These are phyloP conservation scores for Ceriops decandra DNA, from an alignment of 345 rosid genomes.

Conservation along the genomic window DNA sequence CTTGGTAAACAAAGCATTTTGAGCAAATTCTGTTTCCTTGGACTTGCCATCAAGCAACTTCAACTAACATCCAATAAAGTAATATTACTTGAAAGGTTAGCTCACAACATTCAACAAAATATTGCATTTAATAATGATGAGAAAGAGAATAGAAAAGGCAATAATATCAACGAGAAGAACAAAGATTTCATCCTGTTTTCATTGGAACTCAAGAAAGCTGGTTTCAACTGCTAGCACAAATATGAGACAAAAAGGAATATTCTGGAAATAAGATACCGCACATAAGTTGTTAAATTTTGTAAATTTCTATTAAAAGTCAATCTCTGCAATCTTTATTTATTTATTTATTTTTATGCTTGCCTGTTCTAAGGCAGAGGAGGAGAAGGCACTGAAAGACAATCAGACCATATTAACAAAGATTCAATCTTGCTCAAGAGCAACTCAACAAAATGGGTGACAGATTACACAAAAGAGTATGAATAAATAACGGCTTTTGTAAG, in stretches of 20 bases:
- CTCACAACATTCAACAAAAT: background rate
- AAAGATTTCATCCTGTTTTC: background rate
- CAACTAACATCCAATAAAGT: conserved; percentile 40
- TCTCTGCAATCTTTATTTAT: too few relatives aligned
- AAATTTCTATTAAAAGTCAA: too few relatives aligned
- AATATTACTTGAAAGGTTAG: conserved; percentile 2
- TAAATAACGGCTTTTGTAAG: too few relatives aligned
- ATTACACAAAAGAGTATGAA: too few relatives aligned
- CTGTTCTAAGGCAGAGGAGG: background rate
- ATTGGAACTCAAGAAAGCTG: background rate
- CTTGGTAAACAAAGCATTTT: conserved; percentile 58
- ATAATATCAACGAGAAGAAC: background rate
- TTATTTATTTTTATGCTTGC: too few relatives aligned
- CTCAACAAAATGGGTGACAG: too few relatives aligned
- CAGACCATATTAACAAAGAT: background rate
- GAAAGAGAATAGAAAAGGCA: background rate
- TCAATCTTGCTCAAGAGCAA: background rate
- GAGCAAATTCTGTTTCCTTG: conserved; percentile 56
- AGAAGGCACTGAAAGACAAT: background rate
- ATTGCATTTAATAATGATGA: background rate
- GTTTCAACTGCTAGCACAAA: background rate
- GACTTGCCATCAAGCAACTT: conserved; percentile 40
- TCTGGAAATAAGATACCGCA: too few relatives aligned
- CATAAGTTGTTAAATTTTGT: too few relatives aligned
- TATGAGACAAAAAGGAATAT: background rate